Conservation (phyloP, 352 stramenopile genomes). For the Globisporangium barbulae region DNA sequence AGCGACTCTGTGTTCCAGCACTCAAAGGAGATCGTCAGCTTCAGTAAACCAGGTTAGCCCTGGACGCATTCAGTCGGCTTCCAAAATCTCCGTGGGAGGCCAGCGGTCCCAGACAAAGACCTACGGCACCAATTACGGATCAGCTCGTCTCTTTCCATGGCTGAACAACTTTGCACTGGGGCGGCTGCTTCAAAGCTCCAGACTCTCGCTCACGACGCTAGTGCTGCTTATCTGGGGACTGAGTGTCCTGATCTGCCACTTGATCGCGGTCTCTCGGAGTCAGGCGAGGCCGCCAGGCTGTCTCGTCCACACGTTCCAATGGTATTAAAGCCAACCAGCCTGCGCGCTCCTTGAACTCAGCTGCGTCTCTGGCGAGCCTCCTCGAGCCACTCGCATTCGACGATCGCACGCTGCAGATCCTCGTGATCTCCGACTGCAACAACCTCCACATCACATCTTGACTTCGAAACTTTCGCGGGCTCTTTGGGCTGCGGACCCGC, state of each 20-base stretch:
- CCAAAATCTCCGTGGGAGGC: background rate
- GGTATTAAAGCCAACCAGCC: background rate
- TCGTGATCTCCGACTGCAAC: conserved; percentile 10
- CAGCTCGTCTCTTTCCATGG: background rate
- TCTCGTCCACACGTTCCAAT: conserved; percentile 6
- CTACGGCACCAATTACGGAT: background rate
- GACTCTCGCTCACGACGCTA: background rate
- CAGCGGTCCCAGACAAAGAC: background rate
- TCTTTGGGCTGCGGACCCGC: conserved; percentile 4
- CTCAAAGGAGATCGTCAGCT: background rate
- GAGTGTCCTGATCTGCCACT: conserved; percentile 5
- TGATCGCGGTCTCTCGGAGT: background rate
- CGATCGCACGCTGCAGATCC: background rate
- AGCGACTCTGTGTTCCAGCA: background rate
- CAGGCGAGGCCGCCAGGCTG: background rate
- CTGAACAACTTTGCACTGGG: background rate
- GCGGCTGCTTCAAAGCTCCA: background rate
- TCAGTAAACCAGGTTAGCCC: background rate
- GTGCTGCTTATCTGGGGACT: conserved; percentile 8
- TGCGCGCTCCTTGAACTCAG: conserved; percentile 8
- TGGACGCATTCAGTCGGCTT: background rate
- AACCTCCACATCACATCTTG: background rate
- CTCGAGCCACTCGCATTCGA: background rate
- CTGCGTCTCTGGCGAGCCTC: background rate
- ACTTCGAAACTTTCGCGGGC: conserved; percentile 4